Percentiles rank a stretch among this genome's conserved stretches.
Conservation (phyloP, 208 protist species). For the Acanthamoeba triangularis region DNA sequence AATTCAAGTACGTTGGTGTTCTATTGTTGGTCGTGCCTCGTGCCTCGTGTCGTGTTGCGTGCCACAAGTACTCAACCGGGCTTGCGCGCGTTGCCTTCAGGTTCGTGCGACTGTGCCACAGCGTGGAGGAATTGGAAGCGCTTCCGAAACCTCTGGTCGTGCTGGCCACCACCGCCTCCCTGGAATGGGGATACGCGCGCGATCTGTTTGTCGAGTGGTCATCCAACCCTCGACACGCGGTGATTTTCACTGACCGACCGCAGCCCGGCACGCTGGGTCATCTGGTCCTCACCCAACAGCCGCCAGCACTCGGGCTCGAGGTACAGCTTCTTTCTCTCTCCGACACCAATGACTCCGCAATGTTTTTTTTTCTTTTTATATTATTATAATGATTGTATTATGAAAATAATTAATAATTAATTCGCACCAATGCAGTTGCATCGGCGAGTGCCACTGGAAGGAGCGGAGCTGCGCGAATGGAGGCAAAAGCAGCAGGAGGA, state of each 20-base stretch:
- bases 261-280: slow-evolving; percentile 51
- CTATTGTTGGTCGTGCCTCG: background rate
- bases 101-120: slow-evolving; percentile 77
- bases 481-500: slow-evolving; percentile 71
- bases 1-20: slow-evolving; percentile 80
- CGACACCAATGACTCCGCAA: background rate
- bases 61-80: background rate
- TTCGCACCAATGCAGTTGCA: background rate
- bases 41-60: background rate
- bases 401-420: background rate
- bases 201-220: slow-evolving; percentile 90
- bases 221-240: slow-evolving; percentile 83
- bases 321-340: background rate
- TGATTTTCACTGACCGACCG: slow-evolving; percentile 88
- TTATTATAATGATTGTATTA: background rate
- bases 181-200: slow-evolving; percentile 78
- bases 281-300: background rate
- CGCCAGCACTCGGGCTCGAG: background rate
- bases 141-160: slow-evolving; percentile 82
- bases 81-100: slow-evolving; percentile 18
- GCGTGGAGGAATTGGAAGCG: slow-evolving; percentile 43
- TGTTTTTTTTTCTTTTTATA: background rate
- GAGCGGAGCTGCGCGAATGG: slow-evolving; percentile 39
- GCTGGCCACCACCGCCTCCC: slow-evolving; percentile 76
- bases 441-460: slow-evolving; percentile 49